A percentile compares a stretch with the other conserved stretches of the same genome.
These are phyloP conservation scores for Scorias spongiosa DNA, from an alignment of 2,329 filamentous ascomycete species.

Conservation along the genomic window DNA sequence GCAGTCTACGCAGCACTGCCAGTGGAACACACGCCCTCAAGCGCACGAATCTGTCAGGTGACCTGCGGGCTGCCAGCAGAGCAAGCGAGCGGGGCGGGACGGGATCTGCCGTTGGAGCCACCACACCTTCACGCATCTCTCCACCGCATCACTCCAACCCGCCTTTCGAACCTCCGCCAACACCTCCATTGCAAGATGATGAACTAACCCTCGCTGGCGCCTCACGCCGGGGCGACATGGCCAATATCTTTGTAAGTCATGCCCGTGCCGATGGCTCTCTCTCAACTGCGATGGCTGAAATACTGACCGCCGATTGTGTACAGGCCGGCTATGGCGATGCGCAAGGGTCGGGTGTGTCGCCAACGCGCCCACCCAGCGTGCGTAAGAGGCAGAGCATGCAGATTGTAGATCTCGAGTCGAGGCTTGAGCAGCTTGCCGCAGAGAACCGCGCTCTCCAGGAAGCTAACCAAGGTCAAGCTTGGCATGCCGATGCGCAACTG, in stretches of 20 bases:
- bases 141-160: conserved; percentile 16
- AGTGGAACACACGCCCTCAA: conserved; percentile 55
- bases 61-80: conserved; percentile 55
- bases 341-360: conserved; percentile 74
- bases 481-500: conserved; percentile 36
- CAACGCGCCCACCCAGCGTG: conserved; percentile 87
- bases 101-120: conserved; percentile 23
- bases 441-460: conserved; percentile 73
- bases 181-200: conserved; percentile 45
- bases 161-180: conserved; percentile 27
- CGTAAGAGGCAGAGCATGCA: conserved; percentile 97
- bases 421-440: conserved; percentile 66
- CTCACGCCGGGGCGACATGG: conserved; percentile 70
- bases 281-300: background rate
- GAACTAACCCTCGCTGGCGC: conserved; percentile 79
- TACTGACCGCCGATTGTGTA: conserved; percentile 11
- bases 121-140: conserved; percentile 11
- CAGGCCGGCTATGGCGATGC: conserved; percentile 92
- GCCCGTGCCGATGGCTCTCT: conserved; percentile 16
- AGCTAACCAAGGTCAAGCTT: conserved; percentile 32
- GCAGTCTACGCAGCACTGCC: conserved; percentile 33
- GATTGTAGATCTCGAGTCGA: conserved; percentile 71
- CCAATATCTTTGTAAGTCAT: conserved; percentile 79
- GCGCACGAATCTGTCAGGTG: conserved; percentile 58
- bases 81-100: conserved; percentile 31